Percentiles rank a stretch among this genome's conserved stretches.
Conservation (phyloP, 2,329 filamentous ascomycete genomes). For the Dissoconium aciculare region DNA sequence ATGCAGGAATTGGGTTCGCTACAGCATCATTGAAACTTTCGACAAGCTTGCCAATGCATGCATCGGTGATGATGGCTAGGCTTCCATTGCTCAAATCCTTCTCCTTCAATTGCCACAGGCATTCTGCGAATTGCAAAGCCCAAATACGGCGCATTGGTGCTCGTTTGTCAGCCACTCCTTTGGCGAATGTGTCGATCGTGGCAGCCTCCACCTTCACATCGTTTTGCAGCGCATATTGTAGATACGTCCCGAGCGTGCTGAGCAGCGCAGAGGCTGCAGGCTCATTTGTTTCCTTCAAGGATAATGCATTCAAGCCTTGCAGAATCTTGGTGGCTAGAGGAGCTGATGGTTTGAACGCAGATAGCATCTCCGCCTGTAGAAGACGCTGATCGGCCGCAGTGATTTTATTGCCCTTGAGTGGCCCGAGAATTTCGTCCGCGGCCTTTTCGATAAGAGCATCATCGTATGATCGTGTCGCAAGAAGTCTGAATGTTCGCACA, state of each 20-base stretch:
- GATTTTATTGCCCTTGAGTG: conserved; percentile 71
- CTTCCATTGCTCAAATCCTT: conserved; percentile 35
- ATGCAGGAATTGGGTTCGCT: conserved; percentile 61
- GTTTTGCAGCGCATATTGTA: conserved; percentile 47
- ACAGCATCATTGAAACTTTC: conserved; percentile 64
- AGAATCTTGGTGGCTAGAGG: conserved; percentile 52
- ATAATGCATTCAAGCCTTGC: conserved; percentile 49
- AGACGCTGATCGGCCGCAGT: conserved; percentile 72
- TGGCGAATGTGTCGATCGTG: conserved; percentile 55
- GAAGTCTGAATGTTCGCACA: conserved; percentile 54
- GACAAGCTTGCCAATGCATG: conserved; percentile 41
- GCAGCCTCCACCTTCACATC: conserved; percentile 48
- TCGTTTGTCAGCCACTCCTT: conserved; percentile 78
- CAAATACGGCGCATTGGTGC: conserved; percentile 62
- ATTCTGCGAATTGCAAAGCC: conserved; percentile 58
- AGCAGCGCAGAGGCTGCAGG: conserved; percentile 63
- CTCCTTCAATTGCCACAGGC: conserved; percentile 46
- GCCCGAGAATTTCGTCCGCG: conserved; percentile 60
- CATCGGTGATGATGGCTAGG: conserved; percentile 33
- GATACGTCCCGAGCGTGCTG: conserved; percentile 51
- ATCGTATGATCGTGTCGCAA: conserved; percentile 49
- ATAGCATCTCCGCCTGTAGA: conserved; percentile 67
- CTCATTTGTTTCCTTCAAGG: conserved; percentile 80
- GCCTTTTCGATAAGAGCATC: conserved; percentile 48
- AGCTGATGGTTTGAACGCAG: conserved; percentile 44